A percentile compares a stretch with the other conserved stretches of the same genome.
Conservation (phyloP, 1,139 yeast species). For the Pichiaceae sp. region DNA sequence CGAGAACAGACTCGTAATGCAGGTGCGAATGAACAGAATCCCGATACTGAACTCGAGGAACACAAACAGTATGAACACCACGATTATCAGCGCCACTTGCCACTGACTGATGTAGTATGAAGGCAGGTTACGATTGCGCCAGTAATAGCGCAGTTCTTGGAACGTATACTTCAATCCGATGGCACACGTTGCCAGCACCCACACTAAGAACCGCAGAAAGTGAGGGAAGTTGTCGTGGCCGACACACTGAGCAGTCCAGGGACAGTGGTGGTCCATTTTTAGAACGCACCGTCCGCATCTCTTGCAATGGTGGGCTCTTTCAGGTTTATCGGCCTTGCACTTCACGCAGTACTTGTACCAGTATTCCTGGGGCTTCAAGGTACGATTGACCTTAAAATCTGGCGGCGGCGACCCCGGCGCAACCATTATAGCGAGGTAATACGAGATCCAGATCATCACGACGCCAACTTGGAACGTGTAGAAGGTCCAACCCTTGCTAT, state of each 20-base stretch:
- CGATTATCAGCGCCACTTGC: slow-evolving; percentile 49
- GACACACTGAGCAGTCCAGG: slow-evolving; percentile 83
- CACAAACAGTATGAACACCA: slow-evolving; percentile 46
- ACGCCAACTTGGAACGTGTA: slow-evolving; percentile 42
- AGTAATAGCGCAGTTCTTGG: slow-evolving; percentile 36
- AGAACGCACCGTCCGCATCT: slow-evolving; percentile 54
- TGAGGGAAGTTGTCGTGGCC: slow-evolving; percentile 77
- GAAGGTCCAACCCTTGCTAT: not conserved
- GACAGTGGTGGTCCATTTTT: slow-evolving; percentile 80
- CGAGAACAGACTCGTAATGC: slow-evolving; percentile 38
- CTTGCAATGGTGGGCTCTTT: slow-evolving; percentile 74
- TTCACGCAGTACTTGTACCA: slow-evolving; percentile 61
- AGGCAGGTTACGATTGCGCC: slow-evolving; percentile 48
- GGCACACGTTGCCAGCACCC: slow-evolving; percentile 55
- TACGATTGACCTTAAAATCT: slow-evolving; percentile 28
- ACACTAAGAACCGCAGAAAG: slow-evolving; percentile 66
- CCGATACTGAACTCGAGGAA: slow-evolving; percentile 54
- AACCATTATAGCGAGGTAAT: slow-evolving; percentile 46
- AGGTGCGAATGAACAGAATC: slow-evolving; percentile 53
- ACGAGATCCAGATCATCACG: slow-evolving; percentile 63
- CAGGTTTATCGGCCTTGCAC: slow-evolving; percentile 63
- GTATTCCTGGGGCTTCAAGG: slow-evolving; percentile 15
- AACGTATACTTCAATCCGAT: slow-evolving; percentile 38
- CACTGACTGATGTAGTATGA: slow-evolving; percentile 45
- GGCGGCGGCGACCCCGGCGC: slow-evolving; percentile 54